Percentiles rank a stretch among this genome's conserved stretches.
Evolutionary conservation across 108 stramenopile species (phyloP).

Genomic region (Conticribra weissflogii): DNA sequence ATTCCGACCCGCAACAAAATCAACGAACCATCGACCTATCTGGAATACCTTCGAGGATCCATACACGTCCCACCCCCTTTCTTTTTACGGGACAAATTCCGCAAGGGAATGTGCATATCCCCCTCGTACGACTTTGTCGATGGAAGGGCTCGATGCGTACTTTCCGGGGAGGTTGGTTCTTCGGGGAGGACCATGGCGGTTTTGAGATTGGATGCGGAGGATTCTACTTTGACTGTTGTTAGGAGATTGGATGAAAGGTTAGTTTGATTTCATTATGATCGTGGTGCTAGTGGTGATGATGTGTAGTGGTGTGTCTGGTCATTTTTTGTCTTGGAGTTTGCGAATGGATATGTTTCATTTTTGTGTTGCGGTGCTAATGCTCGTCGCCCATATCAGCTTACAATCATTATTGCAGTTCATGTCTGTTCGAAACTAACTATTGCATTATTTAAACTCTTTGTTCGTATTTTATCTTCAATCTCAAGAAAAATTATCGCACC

Average conservation of each 20-base stretch:
- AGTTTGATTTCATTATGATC: no score
- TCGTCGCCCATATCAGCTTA: neutral
- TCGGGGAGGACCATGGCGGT: constrained; percentile 43
- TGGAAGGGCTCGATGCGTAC: constrained; percentile 30
- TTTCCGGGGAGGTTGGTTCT: constrained; percentile 42
- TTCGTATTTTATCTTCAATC: neutral
- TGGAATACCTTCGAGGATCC: constrained; percentile 39
- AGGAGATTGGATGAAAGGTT: constrained; percentile 31
- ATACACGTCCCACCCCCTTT: constrained; percentile 24
- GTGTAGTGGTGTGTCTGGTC: no score
- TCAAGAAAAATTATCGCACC: constrained; percentile 48
- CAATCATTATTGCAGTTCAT: neutral
- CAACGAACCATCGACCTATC: neutral
- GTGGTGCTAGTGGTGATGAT: no score
- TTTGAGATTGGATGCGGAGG: constrained; percentile 46
- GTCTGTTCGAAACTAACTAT: no score
- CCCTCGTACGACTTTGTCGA: constrained; percentile 45
- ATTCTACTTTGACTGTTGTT: constrained; percentile 46
- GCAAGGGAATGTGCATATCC: constrained; percentile 23
- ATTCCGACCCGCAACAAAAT: neutral
- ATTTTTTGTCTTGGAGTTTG: no score
- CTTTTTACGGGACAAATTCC: constrained; percentile 24
- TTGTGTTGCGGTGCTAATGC: no score
- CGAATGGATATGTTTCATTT: no score
- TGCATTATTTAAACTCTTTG: no score